A percentile compares a stretch with the other conserved stretches of the same genome.
Evolutionary conservation across 1,139 yeast species (phyloP).

Genomic region (Pichia sp.): DNA sequence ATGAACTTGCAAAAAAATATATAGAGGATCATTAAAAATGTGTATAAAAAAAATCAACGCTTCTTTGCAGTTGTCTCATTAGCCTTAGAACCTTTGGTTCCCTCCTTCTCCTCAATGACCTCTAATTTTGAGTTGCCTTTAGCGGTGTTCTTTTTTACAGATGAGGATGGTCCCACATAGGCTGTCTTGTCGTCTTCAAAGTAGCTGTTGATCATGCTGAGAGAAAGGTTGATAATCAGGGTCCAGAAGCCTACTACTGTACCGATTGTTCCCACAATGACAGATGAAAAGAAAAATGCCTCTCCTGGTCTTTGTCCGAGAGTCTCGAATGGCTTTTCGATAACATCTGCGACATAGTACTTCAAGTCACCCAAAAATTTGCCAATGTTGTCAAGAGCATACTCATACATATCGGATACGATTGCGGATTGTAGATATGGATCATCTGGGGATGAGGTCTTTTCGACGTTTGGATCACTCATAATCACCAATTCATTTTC

Average conservation of each 20-base stretch:
- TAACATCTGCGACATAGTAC: conserved; percentile 37
- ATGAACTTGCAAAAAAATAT: conserved; percentile 4
- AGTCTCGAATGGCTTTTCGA: conserved; percentile 41
- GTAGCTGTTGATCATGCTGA: conserved; percentile 22
- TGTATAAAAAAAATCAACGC: conserved; percentile 21
- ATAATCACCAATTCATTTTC: conserved; percentile 45
- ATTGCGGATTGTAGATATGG: conserved; percentile 22
- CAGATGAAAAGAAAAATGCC: conserved; percentile 44
- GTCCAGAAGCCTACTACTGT: conserved; percentile 41
- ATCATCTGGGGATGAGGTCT: conserved; percentile 15
- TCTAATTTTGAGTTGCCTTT: conserved; percentile 13
- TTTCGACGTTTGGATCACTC: conserved; percentile 39
- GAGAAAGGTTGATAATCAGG: conserved; percentile 32
- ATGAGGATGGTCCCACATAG: conserved; percentile 8
- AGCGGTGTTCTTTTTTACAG: background rate
- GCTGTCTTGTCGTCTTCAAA: conserved; percentile 15
- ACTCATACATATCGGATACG: conserved; percentile 23
- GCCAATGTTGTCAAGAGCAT: conserved; percentile 25
- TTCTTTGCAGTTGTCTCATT: conserved; percentile 35
- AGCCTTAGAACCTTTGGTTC: conserved; percentile 29
- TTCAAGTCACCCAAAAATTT: conserved; percentile 10
- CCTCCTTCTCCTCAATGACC: conserved; percentile 18
- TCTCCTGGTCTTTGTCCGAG: conserved; percentile 45
- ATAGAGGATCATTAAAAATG: background rate
- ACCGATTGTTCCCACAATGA: conserved; percentile 39